Conservation (phyloP, 495 filamentous ascomycete genomes). For the Penicillium simplicissimum region DNA sequence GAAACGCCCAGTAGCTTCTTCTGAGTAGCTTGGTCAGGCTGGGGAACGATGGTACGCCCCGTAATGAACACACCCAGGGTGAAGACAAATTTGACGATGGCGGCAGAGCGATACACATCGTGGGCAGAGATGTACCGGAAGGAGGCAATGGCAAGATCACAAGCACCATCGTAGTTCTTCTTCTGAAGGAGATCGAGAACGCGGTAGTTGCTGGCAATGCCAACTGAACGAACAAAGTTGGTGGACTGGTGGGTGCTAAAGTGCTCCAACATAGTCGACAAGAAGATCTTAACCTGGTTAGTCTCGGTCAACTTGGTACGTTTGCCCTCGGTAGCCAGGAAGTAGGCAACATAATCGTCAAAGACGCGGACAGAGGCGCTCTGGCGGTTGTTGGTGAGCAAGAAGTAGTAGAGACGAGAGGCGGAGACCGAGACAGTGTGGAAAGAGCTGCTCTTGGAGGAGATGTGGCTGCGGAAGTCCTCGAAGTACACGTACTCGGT, state of each 20-base stretch:
- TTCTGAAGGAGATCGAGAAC: constrained; percentile 29
- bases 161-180: constrained; percentile 29
- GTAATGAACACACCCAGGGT: constrained; percentile 31
- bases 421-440: constrained; percentile 28
- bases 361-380: constrained; percentile 24
- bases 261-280: constrained; percentile 31
- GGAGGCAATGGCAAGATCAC: constrained; percentile 33
- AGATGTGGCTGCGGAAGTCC: constrained; percentile 33
- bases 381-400: constrained; percentile 29
- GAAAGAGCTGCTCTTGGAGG: constrained; percentile 32
- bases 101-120: constrained; percentile 24
- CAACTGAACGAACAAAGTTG: constrained; percentile 40
- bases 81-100: constrained; percentile 34
- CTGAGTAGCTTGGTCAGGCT: constrained; percentile 20
- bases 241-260: constrained; percentile 35
- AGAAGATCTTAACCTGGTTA: constrained; percentile 32
- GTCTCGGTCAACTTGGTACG: constrained; percentile 28
- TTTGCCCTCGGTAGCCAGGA: constrained; percentile 34
- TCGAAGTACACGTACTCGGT: constrained; percentile 43
- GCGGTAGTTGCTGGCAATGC: constrained; percentile 38
- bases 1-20: constrained; percentile 28
- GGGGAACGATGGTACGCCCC: constrained; percentile 21
- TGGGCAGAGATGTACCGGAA: constrained; percentile 37
- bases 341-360: constrained; percentile 30
- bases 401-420: constrained; percentile 35